Conservation (phyloP, 139 green algal genomes). For the Spirogloea muscicola region DNA sequence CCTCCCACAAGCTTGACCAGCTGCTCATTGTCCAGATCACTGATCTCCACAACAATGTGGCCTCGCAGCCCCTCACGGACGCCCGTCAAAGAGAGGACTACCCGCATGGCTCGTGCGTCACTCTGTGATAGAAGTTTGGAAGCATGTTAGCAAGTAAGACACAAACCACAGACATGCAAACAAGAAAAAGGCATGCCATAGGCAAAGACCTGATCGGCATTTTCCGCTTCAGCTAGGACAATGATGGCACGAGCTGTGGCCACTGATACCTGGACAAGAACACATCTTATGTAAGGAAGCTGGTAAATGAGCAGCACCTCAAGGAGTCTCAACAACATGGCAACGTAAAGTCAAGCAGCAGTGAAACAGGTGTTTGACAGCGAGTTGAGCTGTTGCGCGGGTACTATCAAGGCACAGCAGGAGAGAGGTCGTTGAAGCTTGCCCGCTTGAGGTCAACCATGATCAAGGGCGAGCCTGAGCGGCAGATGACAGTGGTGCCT, state of each 20-base stretch:
- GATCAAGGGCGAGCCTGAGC: conserved; percentile 53
- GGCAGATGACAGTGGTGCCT: conserved; percentile 57
- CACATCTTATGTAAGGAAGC: too few relatives aligned
- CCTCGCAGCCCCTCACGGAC: conserved; percentile 52
- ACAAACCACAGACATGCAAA: background rate
- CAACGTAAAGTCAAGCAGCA: too few relatives aligned
- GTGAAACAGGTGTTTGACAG: too few relatives aligned
- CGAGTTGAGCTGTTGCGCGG: too few relatives aligned
- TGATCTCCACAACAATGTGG: conserved; percentile 58
- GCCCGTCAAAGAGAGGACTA: conserved; percentile 53
- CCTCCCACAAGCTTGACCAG: conserved; percentile 51
- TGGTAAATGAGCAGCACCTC: too few relatives aligned
- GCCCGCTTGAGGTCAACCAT: conserved; percentile 49
- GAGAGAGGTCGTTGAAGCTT: background rate
- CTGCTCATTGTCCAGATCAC: conserved; percentile 60
- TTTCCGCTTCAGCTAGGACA: conserved; percentile 52
- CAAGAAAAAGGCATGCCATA: too few relatives aligned
- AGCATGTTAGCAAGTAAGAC: too few relatives aligned
- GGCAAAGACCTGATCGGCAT: conserved; percentile 22
- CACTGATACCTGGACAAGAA: conserved; percentile 46
- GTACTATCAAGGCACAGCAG: too few relatives aligned
- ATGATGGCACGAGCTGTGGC: conserved; percentile 52
- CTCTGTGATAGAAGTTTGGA: background rate
- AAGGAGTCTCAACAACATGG: too few relatives aligned
- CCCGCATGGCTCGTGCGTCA: conserved; percentile 44